Evolutionary conservation across 257 asterid species (phyloP).

Genomic region (Solanum pennellii): DNA sequence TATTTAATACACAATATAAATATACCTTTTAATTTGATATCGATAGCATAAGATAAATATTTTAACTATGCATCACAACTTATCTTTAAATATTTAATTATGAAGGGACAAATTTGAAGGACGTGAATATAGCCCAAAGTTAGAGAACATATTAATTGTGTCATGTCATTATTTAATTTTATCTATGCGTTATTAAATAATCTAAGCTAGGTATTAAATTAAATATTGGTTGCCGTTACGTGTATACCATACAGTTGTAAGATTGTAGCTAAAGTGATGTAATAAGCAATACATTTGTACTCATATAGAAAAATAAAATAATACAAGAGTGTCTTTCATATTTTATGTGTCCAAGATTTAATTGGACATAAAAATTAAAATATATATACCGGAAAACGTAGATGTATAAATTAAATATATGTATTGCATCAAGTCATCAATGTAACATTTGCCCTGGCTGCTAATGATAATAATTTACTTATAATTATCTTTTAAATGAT

Average conservation of each 20-base stretch:
- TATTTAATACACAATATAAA: not conserved
- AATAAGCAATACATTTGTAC: not conserved
- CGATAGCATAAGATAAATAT: too few relatives aligned
- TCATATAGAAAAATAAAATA: not conserved
- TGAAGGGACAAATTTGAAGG: not conserved
- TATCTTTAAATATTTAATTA: too few relatives aligned
- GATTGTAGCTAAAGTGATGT: not conserved
- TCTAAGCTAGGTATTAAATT: not conserved
- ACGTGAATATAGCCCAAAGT: not conserved
- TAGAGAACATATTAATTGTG: not conserved
- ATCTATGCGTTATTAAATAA: not conserved
- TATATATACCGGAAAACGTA: not conserved
- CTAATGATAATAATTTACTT: not conserved
- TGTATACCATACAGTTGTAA: not conserved
- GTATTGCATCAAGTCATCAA: not conserved
- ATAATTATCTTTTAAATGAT: too few relatives aligned
- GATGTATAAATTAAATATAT: not conserved
- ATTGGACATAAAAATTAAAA: not conserved
- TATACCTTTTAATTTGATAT: too few relatives aligned
- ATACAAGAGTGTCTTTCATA: not conserved
- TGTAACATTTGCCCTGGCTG: not conserved
- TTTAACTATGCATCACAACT: too few relatives aligned
- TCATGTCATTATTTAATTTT: not conserved
- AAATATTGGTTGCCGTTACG: not conserved
- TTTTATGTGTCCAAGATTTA: not conserved